Base-by-base conservation (phyloP, 1,284 basidiomycete genomes). In the Cystobasidium pallidum region DNA sequence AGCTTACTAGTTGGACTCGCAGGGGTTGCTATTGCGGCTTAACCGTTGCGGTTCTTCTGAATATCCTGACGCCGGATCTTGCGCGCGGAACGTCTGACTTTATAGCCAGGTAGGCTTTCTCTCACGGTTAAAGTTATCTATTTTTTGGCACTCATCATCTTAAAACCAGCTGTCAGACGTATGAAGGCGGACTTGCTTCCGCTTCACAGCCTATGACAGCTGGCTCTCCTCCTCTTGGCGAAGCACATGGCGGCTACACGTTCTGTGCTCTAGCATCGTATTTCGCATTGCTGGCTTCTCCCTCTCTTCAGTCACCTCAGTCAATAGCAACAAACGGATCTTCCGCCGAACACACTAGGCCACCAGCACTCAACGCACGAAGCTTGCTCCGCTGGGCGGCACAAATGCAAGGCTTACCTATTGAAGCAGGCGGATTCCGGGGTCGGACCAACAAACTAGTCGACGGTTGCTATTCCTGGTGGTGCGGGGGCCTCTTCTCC, bases 391-490 rank as follows among this genome's bases (percentile, higher is more conserved):
- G 94, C 1, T 99, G 95, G 95, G 85, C 90, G 0, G 87, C 86
- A 0, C 84, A 89, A 59, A 90, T 96, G 88, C 96, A 99, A 80
- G 94, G 93, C 0, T 81, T 83, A 0, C 88, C 88, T 30, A 85
- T 86, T 30, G 95, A 99, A 78, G 85, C 93, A 2, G 94, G 94
- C 2, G 96, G 95, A 0, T 98, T 99, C 82, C 86, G 87, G 57
- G 96, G 96, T 0, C 85, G 96, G 52, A 92, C 92, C 73, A 99
- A 99, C 81, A 99, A 99, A 82, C 86, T 99, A 15, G 95, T 99
- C 0, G 96, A 99, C 79, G 96, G 95, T 2, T 99, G 96, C 82
- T 99, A 99, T 81, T 89, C 91, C 36, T 99, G 96, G 96, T 99
- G 94, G 91, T 91, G 94, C 32, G 95, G 91, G 1, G 94, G 94